Evolutionary conservation across 164 flowering plant species (phyloP).

Genomic region (Brasenia schreberi): DNA sequence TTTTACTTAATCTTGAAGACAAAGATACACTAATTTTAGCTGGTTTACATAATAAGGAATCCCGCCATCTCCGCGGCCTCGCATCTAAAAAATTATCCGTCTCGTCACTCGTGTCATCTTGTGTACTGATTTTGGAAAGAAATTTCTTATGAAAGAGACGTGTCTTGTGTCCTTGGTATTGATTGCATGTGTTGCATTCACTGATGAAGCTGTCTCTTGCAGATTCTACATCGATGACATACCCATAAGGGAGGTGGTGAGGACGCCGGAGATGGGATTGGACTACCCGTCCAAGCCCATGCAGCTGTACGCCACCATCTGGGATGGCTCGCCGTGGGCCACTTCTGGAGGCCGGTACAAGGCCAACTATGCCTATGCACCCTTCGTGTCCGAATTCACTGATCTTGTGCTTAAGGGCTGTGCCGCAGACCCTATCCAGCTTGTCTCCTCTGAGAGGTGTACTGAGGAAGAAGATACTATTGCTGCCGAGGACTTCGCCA

Average conservation of each 20-base stretch:
- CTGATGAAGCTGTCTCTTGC: constrained; percentile 1
- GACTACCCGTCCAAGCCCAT: constrained; percentile 94
- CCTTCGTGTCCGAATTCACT: constrained; percentile 57
- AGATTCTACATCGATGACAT: constrained; percentile 85
- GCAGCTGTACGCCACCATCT: constrained; percentile 84
- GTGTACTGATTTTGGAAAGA: no score
- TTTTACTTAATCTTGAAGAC: no score
- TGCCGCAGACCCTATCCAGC: constrained; percentile 39
- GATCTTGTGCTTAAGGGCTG: constrained; percentile 70
- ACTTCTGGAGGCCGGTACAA: constrained; percentile 71
- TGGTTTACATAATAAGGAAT: no score
- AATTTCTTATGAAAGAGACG: no score
- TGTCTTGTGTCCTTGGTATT: no score
- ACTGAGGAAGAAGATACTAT: constrained; percentile 11
- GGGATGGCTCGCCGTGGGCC: constrained; percentile 97
- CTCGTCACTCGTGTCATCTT: no score
- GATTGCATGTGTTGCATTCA: no score
- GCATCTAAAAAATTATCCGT: no score
- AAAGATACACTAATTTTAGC: no score
- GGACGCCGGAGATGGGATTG: constrained; percentile 54
- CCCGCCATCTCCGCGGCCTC: no score
- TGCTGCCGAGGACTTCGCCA: constrained; percentile 23
- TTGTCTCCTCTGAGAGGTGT: constrained; percentile 18
- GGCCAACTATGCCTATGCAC: constrained; percentile 59
- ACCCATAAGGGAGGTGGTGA: constrained; percentile 65